Conservation (phyloP, 2,329 filamentous ascomycete species). For the Colletotrichum plurivorum region DNA sequence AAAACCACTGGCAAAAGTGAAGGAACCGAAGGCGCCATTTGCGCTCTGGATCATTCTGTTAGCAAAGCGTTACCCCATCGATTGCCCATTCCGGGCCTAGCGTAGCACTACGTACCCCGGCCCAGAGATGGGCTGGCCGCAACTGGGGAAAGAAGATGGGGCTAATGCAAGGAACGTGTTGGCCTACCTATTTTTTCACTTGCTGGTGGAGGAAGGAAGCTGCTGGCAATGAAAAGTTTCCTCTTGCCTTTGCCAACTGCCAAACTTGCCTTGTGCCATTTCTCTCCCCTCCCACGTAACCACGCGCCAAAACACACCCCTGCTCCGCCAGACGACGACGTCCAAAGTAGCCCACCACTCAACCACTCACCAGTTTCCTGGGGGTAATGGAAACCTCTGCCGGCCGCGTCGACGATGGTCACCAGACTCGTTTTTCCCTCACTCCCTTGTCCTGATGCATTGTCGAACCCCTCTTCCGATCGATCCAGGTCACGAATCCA, state of each 20-base stretch:
- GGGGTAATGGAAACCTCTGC: slow-evolving; percentile 39
- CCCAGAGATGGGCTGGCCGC: slow-evolving; percentile 11
- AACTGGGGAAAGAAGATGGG: slow-evolving; percentile 30
- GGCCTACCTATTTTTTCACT: slow-evolving; percentile 15
- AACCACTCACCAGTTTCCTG: slow-evolving; percentile 39
- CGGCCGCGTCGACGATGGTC: slow-evolving; percentile 31
- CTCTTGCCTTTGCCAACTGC: background rate
- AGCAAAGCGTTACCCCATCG: slow-evolving; percentile 39
- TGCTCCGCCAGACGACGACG: slow-evolving; percentile 24
- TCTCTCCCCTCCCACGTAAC: no score
- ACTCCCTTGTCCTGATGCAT: no score
- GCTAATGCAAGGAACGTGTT: slow-evolving; percentile 39
- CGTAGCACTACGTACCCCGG: slow-evolving; percentile 7
- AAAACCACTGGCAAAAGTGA: background rate
- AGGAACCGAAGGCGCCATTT: slow-evolving; percentile 32
- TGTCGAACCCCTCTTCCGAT: slow-evolving; percentile 1
- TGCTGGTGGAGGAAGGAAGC: slow-evolving; percentile 10
- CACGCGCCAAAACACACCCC: slow-evolving; percentile 1
- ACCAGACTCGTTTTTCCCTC: slow-evolving; percentile 20
- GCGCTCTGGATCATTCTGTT: slow-evolving; percentile 28
- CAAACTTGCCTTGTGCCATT: background rate
- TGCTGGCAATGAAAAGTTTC: slow-evolving; percentile 17
- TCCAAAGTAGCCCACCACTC: slow-evolving; percentile 25
- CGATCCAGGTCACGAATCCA: slow-evolving; percentile 11
- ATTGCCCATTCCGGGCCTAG: slow-evolving; percentile 35